phyloP scores from a whole-genome alignment of 2,329 filamentous ascomycete species.

The Diaporthe humulicola region DNA sequence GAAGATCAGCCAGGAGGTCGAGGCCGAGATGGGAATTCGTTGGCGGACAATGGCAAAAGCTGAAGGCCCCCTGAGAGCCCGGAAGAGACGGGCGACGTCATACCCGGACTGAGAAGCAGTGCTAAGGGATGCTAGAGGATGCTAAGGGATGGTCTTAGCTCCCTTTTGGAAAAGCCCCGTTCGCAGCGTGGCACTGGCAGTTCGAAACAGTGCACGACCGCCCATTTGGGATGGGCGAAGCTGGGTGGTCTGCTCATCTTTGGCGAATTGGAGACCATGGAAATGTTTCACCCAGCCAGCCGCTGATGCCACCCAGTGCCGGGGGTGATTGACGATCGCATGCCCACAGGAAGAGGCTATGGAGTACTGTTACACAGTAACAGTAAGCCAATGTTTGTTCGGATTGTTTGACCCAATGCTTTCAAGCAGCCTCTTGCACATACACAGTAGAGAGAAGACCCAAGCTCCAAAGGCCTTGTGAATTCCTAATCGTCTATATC shows the following conservation, averaged over 20 bases:
- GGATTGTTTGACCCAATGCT: background rate
- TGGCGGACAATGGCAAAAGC: conserved; percentile 29
- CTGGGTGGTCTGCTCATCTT: background rate
- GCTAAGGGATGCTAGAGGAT: conserved; percentile 23
- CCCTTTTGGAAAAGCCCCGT: conserved; percentile 26
- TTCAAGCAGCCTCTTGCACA: too few relatives aligned
- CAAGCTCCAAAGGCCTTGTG: too few relatives aligned
- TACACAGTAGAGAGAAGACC: background rate
- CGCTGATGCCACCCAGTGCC: background rate
- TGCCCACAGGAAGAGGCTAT: background rate
- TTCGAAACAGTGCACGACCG: conserved; percentile 18
- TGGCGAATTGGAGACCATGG: background rate
- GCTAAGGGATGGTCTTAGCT: conserved; percentile 21
- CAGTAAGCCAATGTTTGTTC: background rate
- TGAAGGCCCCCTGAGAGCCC: conserved; percentile 12
- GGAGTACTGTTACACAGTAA: too few relatives aligned
- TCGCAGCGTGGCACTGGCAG: conserved; percentile 23
- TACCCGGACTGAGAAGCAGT: conserved; percentile 1
- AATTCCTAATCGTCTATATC: background rate
- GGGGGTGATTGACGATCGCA: background rate
- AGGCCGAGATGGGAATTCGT: conserved; percentile 26
- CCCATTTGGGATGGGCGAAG: conserved; percentile 20
- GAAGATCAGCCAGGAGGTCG: conserved; percentile 27
- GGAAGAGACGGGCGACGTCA: conserved; percentile 29
- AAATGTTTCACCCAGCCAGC: conserved; percentile 19